Conservation (phyloP, 2,329 filamentous ascomycete species). For the Arachnomyces sp. region DNA sequence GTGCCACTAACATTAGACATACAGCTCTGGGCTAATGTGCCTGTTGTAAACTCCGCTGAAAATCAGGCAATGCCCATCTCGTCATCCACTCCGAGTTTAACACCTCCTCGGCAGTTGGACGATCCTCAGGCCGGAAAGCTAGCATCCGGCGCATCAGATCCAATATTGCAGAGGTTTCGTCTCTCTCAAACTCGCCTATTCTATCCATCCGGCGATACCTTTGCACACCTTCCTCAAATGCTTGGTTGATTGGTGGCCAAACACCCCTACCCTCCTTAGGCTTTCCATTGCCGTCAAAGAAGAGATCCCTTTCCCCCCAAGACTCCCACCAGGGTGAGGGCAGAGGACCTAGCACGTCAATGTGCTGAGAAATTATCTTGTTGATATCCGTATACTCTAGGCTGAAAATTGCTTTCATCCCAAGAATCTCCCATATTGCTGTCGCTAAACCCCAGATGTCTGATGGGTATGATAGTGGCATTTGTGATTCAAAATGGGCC, state of each 20-base stretch:
- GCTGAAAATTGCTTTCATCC: conserved; percentile 16
- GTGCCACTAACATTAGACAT: no score
- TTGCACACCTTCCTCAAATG: conserved; percentile 13
- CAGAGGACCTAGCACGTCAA: conserved; percentile 12
- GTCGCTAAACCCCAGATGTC: conserved; percentile 20
- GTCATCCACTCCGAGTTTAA: conserved; percentile 7
- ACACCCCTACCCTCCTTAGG: conserved; percentile 7
- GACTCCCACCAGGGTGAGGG: conserved; percentile 10
- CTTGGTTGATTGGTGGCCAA: conserved; percentile 8
- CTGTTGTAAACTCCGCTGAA: conserved; percentile 6
- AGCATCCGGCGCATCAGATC: conserved; percentile 6
- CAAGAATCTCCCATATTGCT: conserved; percentile 20
- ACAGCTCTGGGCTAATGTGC: not conserved
- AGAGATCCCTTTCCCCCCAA: conserved; percentile 10
- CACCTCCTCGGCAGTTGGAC: conserved; percentile 5
- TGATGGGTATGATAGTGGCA: conserved; percentile 14
- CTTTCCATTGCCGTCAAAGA: conserved; percentile 8
- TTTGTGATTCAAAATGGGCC: conserved; percentile 14
- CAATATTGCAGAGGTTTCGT: conserved; percentile 3
- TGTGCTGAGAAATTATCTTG: conserved; percentile 9
- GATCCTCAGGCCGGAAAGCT: conserved; percentile 5
- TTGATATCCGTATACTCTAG: conserved; percentile 7
- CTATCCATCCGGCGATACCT: conserved; percentile 7
- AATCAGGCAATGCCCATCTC: conserved; percentile 7
- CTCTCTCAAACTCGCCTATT: conserved; percentile 3